These are phyloP conservation scores for Leishmania braziliensis DNA, from an alignment of 208 protist species.

Conservation along the genomic window DNA sequence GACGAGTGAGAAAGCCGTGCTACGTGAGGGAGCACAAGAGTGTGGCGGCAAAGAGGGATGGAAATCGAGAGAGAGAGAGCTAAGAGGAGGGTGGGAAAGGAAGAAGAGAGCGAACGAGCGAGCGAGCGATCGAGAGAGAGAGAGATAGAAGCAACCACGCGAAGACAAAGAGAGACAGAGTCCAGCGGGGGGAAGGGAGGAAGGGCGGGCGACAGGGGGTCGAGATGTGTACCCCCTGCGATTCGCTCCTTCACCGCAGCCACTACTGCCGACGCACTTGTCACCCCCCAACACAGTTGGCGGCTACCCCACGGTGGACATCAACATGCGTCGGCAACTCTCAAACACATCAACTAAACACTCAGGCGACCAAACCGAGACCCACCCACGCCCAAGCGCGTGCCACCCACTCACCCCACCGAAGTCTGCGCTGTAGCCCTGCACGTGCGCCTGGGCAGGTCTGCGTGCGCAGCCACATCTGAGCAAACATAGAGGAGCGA, in stretches of 20 bases:
- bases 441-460: background rate
- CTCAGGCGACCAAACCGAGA: background rate
- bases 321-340: background rate
- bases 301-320: background rate
- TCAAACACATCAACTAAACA: background rate
- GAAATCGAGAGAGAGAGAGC: no score
- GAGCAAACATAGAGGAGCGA: background rate
- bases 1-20: no score
- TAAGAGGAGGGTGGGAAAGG: no score
- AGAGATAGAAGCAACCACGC: background rate
- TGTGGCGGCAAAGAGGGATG: no score
- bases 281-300: background rate
- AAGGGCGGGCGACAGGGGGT: background rate
- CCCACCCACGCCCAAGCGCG: background rate
- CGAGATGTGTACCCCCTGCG: background rate
- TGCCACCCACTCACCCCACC: background rate
- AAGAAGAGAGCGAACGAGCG: background rate
- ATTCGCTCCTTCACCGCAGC: background rate
- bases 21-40: no score
- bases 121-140: background rate
- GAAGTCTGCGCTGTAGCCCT: no score
- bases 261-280: background rate
- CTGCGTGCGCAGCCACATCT: background rate
- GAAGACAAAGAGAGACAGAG: background rate
- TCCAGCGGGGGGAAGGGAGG: background rate